Evolutionary conservation across 768 basidiomycete species (phyloP).

Genomic region (Tephrocybe rancida): DNA sequence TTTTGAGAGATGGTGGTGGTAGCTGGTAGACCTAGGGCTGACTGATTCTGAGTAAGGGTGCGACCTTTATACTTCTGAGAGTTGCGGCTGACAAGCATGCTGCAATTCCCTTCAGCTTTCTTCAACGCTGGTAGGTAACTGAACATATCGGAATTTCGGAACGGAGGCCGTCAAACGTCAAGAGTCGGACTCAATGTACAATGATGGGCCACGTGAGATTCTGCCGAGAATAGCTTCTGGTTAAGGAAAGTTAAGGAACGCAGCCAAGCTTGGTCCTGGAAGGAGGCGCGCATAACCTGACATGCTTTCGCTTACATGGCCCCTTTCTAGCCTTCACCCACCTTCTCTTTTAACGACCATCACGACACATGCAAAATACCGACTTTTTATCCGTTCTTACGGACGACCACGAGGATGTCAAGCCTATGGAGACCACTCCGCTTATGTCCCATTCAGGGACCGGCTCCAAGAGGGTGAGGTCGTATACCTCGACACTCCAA

Average conservation of each 20-base stretch:
- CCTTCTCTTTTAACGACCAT: background rate
- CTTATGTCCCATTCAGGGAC: conserved; percentile 5
- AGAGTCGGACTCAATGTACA: too few relatives aligned
- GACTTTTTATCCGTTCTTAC: background rate
- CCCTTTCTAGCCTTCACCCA: background rate
- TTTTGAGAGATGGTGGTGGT: background rate
- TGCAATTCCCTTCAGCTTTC: too few relatives aligned
- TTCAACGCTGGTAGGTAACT: too few relatives aligned
- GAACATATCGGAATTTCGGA: too few relatives aligned
- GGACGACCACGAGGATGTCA: background rate
- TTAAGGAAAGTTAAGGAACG: background rate
- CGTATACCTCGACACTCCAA: conserved; percentile 4
- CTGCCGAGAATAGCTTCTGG: too few relatives aligned
- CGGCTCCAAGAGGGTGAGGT: conserved; percentile 8
- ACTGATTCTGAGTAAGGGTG: background rate
- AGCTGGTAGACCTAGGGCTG: background rate
- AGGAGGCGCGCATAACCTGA: background rate
- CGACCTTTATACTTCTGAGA: background rate
- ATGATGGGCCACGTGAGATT: too few relatives aligned
- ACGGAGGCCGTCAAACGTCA: too few relatives aligned
- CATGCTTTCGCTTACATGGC: background rate
- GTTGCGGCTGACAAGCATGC: conserved; percentile 1
- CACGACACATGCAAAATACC: background rate
- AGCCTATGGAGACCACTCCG: conserved; percentile 14
- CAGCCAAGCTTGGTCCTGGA: background rate